Evolutionary conservation across 345 rosid species (phyloP), one percentile per base, ranked within the genome.

Genomic region (Abelmoschus esculentus): DNA sequence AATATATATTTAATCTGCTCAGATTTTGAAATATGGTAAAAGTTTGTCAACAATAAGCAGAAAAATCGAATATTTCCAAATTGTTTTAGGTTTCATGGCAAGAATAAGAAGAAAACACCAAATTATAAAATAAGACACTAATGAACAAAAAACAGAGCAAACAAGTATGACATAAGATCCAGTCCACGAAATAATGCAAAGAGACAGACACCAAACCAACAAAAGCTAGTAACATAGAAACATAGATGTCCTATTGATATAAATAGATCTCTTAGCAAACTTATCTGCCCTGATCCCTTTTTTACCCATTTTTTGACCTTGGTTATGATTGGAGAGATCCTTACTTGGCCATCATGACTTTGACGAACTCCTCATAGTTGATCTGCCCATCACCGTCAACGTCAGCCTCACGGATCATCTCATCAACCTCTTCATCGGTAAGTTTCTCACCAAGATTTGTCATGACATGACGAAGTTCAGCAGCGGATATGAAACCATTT

Each of bases 401-500:
- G 32, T 71, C 73, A 1, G 67, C 73, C 40, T 71, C 73, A 12
- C 73, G 67, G 58, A 71, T 71, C 73, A 71, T 71, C 58, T 71
- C 73, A 49, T 71, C 73, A 17, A 61, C 73, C 12, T 71, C 73
- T 15, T 71, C 73, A 14, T 71, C 73, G 1, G 73, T 71, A 36
- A 71, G 58, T 67, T 71, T 71, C 73, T 71, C 73, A 6, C 73
- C 73, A 18, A 71, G 67, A 49, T 71, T 71, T 17, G 73, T 71
- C 73, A 71, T 71, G 19, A 71, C 73, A 60, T 60, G 73, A 32
- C 73, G 73, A 12, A 71, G 73, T 47, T 71, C 73, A 31, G 73
- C 73, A 11, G 73, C 73, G 32, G 73, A 71, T 18, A 71, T 71
- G 73, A 71, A 61, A 4, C 73, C 73, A 32, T 71, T 61, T 59